phyloP scores from a whole-genome alignment of 1,284 basidiomycete species.

The Agroathelia rolfsii region DNA sequence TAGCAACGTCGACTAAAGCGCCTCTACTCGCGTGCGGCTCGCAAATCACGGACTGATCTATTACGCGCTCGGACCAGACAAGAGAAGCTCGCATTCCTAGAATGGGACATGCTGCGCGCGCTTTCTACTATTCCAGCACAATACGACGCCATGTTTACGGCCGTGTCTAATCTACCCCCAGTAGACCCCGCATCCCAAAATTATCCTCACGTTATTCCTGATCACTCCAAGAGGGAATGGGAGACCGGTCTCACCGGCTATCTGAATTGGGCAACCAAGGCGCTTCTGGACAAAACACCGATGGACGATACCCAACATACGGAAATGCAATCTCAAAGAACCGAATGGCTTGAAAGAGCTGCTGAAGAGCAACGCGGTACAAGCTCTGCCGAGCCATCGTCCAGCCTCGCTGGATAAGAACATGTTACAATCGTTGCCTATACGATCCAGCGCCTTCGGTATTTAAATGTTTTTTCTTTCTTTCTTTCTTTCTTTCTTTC shows the following conservation, averaged over 20 bases:
- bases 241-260: conserved; percentile 60
- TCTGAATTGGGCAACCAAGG: conserved; percentile 53
- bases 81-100: conserved; percentile 35
- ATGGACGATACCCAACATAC: conserved; percentile 23
- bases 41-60: conserved; percentile 33
- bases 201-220: no score
- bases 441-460: no score
- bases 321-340: no score
- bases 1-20: conserved; percentile 59
- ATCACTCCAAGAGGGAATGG: conserved; percentile 63
- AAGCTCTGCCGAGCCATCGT: no score
- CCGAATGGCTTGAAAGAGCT: no score
- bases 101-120: conserved; percentile 20
- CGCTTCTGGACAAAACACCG: conserved; percentile 40
- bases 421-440: no score
- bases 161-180: no score
- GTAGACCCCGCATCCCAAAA: conserved; percentile 35
- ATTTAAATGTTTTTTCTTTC: no score
- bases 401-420: no score
- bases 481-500: no score
- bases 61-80: conserved; percentile 33
- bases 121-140: conserved; percentile 16
- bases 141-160: no score
- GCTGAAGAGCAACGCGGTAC: no score
- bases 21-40: conserved; percentile 36